Percentiles rank a stretch among this genome's conserved stretches.
Conservation (phyloP, 2,329 filamentous ascomycete species). For the Ascochyta clinopodiicola region DNA sequence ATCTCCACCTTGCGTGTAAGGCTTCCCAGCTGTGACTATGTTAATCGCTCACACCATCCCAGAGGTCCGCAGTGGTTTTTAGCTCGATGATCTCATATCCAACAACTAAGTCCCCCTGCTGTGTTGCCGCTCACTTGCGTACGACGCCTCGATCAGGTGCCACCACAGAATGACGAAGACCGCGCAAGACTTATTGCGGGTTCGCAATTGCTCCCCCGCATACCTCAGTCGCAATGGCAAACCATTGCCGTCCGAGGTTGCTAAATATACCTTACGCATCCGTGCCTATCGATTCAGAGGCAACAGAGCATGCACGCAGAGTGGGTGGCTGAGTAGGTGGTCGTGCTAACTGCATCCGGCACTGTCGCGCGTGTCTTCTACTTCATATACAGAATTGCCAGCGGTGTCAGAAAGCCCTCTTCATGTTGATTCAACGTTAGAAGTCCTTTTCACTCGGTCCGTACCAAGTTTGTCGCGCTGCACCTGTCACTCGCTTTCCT, state of each 20-base stretch:
- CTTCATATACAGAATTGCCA: constrained; percentile 8
- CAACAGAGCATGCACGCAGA: constrained; percentile 14
- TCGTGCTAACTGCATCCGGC: constrained; percentile 6
- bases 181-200: not conserved
- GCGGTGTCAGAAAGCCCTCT: not conserved
- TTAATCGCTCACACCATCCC: not conserved
- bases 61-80: not conserved
- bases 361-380: not conserved
- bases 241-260: not conserved
- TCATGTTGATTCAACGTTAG: not conserved
- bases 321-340: not conserved
- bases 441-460: not conserved
- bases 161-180: constrained; percentile 2
- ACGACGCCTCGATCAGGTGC: constrained; percentile 3
- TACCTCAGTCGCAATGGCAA: not conserved
- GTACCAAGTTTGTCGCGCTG: not conserved
- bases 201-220: not conserved
- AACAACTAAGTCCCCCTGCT: not conserved
- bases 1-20: not conserved
- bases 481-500: not conserved
- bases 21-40: not conserved
- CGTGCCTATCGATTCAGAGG: constrained; percentile 6
- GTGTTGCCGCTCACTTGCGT: not conserved
- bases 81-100: not conserved
- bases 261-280: constrained; percentile 19